Conservation (phyloP, 2,329 filamentous ascomycete genomes). For the Blastomyces parvus region DNA sequence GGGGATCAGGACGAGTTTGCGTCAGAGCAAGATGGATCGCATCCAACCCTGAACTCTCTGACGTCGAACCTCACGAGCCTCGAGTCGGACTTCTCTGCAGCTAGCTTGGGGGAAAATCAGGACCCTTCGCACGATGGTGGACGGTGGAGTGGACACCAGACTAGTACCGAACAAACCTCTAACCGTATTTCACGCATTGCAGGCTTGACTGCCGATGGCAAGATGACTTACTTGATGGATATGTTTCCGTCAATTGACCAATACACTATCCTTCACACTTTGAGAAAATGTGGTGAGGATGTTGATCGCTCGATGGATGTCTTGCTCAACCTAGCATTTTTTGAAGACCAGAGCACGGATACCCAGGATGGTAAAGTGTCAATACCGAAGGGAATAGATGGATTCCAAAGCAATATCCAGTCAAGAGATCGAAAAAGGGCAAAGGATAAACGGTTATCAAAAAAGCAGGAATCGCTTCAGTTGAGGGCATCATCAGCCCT, state of each 20-base stretch:
- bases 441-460: conserved; percentile 33
- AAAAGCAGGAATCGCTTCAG: conserved; percentile 22
- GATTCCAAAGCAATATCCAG: conserved; percentile 49
- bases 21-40: conserved; percentile 24
- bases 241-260: conserved; percentile 63
- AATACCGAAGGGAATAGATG: conserved; percentile 66
- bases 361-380: conserved; percentile 36
- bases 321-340: conserved; percentile 66
- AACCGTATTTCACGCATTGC: conserved; percentile 11
- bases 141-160: not conserved
- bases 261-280: conserved; percentile 55
- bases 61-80: conserved; percentile 44
- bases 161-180: not conserved
- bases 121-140: not conserved
- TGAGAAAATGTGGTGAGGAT: conserved; percentile 59
- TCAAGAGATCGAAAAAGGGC: conserved; percentile 36
- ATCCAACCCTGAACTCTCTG: conserved; percentile 32
- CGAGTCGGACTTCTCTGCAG: conserved; percentile 38
- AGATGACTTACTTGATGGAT: conserved; percentile 52
- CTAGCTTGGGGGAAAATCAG: conserved; percentile 19
- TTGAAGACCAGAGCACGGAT: conserved; percentile 53
- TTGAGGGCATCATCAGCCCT: conserved; percentile 16
- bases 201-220: conserved; percentile 43
- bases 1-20: conserved; percentile 18
- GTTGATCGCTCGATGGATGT: conserved; percentile 66